Percentiles rank a stretch among this genome's conserved stretches.
phyloP scores from a whole-genome alignment of 2,329 filamentous ascomycete genomes.

The Aspergillus ustus region DNA sequence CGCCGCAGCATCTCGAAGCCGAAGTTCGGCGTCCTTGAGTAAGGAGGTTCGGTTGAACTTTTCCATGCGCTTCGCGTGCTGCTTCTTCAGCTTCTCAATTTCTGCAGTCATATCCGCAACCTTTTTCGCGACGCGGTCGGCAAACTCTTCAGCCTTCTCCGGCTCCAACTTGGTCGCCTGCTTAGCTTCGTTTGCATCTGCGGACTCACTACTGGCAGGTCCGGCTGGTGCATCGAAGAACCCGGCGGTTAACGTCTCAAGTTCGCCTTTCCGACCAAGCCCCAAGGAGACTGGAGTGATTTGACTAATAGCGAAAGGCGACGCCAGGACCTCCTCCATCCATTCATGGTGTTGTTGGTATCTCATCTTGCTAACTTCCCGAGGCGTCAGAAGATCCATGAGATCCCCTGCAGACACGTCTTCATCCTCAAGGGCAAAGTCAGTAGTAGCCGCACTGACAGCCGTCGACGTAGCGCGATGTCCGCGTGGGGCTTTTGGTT shows the following conservation, averaged over 20 bases:
- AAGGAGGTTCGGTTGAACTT: constrained; percentile 73
- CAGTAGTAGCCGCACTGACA: constrained; percentile 43
- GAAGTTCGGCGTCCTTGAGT: constrained; percentile 74
- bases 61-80: constrained; percentile 75
- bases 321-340: constrained; percentile 97
- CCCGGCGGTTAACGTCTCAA: constrained; percentile 79
- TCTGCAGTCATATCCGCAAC: constrained; percentile 76
- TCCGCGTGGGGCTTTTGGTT: constrained; percentile 47
- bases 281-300: constrained; percentile 88
- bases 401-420: constrained; percentile 85
- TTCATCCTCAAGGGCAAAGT: constrained; percentile 75
- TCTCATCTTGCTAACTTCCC: constrained; percentile 83
- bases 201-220: constrained; percentile 32
- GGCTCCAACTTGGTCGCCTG: constrained; percentile 68
- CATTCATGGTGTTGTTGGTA: constrained; percentile 97
- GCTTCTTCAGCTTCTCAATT: constrained; percentile 80
- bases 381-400: constrained; percentile 85
- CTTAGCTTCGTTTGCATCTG: constrained; percentile 36
- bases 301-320: constrained; percentile 81
- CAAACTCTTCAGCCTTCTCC: constrained; percentile 82
- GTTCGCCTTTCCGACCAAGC: constrained; percentile 79
- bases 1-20: constrained; percentile 70
- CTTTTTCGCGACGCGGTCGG: constrained; percentile 74
- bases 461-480: constrained; percentile 47
- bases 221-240: constrained; percentile 71